These are phyloP conservation scores for Trypanosoma conorhini DNA, from an alignment of 208 protist genomes.

Conservation along the genomic window DNA sequence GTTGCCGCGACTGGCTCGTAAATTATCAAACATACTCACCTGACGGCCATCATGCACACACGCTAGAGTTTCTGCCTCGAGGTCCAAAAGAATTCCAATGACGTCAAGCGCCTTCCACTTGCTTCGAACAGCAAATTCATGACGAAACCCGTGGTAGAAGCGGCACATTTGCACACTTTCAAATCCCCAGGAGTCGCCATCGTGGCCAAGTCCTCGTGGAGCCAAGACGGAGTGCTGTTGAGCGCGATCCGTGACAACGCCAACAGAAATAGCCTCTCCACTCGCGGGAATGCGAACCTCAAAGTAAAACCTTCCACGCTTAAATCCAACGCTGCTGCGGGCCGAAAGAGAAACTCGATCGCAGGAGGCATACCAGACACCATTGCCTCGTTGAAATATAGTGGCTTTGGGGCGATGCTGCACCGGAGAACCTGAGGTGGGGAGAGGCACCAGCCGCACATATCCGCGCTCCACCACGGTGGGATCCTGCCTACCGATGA, in stretches of 20 bases:
- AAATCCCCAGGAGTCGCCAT: slow-evolving; percentile 84
- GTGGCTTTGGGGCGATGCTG: slow-evolving; percentile 24
- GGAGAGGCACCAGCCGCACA: slow-evolving; percentile 23
- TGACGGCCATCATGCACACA: slow-evolving; percentile 77
- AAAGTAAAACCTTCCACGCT: slow-evolving; percentile 82
- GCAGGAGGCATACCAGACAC: slow-evolving; percentile 45
- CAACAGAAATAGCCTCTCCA: slow-evolving; percentile 53
- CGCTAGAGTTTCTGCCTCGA: slow-evolving; percentile 53
- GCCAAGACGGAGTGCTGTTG: slow-evolving; percentile 27
- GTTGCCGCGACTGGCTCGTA: slow-evolving; percentile 23
- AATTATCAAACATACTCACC: slow-evolving; percentile 57
- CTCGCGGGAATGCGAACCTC: slow-evolving; percentile 68
- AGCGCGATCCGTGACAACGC: slow-evolving; percentile 56
- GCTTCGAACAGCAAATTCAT: slow-evolving; percentile 58
- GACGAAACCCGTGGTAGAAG: slow-evolving; percentile 58
- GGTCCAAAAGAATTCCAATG: slow-evolving; percentile 81
- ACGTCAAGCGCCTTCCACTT: slow-evolving; percentile 86
- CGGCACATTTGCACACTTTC: slow-evolving; percentile 67
- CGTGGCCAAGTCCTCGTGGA: slow-evolving; percentile 47
- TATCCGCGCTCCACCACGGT: slow-evolving; percentile 9
- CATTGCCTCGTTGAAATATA: slow-evolving; percentile 34
- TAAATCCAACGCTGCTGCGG: slow-evolving; percentile 74
- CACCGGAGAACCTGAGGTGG: slow-evolving; percentile 18
- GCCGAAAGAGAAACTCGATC: slow-evolving; percentile 42
- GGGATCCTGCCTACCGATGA: neutral